Evolutionary conservation across 202 grass and related monocot species (phyloP).

Genomic region (Tripidium arundinaceum): DNA sequence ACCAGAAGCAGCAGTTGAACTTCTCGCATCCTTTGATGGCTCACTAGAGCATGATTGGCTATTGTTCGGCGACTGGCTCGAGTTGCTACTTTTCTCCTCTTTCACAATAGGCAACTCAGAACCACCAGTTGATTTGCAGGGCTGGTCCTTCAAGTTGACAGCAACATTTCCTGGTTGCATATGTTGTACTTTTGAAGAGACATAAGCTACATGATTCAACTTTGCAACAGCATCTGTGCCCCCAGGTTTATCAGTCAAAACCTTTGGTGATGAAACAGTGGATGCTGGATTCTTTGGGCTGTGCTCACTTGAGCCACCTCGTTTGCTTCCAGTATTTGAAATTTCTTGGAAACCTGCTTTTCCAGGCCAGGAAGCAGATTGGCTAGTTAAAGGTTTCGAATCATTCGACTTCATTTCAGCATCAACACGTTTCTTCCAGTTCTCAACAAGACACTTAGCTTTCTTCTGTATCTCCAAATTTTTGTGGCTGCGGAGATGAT

Average conservation of each 20-base stretch:
- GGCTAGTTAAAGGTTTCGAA: slow-evolving; percentile 49
- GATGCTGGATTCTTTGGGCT: slow-evolving; percentile 40
- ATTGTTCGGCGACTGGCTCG: slow-evolving; percentile 84
- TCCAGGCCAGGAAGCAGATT: slow-evolving; percentile 61
- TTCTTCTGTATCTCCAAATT: slow-evolving; percentile 86
- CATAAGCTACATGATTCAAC: slow-evolving; percentile 30
- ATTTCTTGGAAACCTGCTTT: slow-evolving; percentile 64
- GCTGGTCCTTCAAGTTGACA: slow-evolving; percentile 38
- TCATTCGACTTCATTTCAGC: slow-evolving; percentile 95
- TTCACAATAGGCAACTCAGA: slow-evolving; percentile 50
- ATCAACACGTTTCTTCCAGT: slow-evolving; percentile 95
- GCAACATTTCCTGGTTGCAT: slow-evolving; percentile 7
- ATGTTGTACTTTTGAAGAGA: slow-evolving; percentile 45
- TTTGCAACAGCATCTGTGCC: slow-evolving; percentile 35
- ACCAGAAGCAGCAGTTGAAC: slow-evolving; percentile 72
- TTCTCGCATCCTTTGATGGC: slow-evolving; percentile 68
- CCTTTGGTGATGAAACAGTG: slow-evolving; percentile 43
- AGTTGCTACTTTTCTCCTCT: slow-evolving; percentile 93
- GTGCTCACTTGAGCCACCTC: slow-evolving; percentile 52
- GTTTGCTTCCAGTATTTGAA: slow-evolving; percentile 55
- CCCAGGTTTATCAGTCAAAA: slow-evolving; percentile 41
- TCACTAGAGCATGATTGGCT: slow-evolving; percentile 86
- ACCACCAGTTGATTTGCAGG: slow-evolving; percentile 48
- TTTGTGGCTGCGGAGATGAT: slow-evolving; percentile 83
- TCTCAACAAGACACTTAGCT: slow-evolving; percentile 84